phyloP scores from a whole-genome alignment of 441 rosid genomes.

The Theobroma grandiflorum region DNA sequence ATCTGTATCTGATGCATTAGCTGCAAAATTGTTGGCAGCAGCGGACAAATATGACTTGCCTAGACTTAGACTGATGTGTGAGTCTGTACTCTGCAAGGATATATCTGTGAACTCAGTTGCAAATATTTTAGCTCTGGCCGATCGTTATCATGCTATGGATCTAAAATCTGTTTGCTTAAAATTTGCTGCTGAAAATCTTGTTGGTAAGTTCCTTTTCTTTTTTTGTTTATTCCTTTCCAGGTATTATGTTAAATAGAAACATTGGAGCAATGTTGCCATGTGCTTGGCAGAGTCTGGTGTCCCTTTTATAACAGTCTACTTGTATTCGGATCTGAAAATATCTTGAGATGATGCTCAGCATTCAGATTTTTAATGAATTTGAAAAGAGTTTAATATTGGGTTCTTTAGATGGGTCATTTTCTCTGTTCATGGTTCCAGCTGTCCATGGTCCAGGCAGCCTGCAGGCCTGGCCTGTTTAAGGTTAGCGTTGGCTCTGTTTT shows the following conservation, averaged over 20 bases:
- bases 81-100: constrained; percentile 72
- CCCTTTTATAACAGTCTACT: not conserved
- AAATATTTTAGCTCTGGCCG: constrained; percentile 68
- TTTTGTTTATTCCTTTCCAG: constrained; percentile 17
- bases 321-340: constrained; percentile 9
- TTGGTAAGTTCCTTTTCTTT: constrained; percentile 46
- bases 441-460: not conserved
- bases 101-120: constrained; percentile 70
- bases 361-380: not conserved
- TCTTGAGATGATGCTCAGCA: constrained; percentile 14
- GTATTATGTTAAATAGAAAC: constrained; percentile 2
- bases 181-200: constrained; percentile 79
- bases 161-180: constrained; percentile 68
- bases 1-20: constrained; percentile 53
- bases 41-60: constrained; percentile 73
- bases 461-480: not conserved
- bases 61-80: constrained; percentile 71
- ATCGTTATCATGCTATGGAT: constrained; percentile 63
- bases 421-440: not conserved
- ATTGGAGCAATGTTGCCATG: not conserved
- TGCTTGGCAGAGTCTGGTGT: not conserved
- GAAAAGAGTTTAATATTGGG: not conserved
- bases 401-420: not conserved
- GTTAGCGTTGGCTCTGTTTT: constrained; percentile 7
- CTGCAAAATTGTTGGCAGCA: constrained; percentile 67